Base-by-base conservation (phyloP, 148 eudicot genomes). In the Cornus suecica region DNA sequence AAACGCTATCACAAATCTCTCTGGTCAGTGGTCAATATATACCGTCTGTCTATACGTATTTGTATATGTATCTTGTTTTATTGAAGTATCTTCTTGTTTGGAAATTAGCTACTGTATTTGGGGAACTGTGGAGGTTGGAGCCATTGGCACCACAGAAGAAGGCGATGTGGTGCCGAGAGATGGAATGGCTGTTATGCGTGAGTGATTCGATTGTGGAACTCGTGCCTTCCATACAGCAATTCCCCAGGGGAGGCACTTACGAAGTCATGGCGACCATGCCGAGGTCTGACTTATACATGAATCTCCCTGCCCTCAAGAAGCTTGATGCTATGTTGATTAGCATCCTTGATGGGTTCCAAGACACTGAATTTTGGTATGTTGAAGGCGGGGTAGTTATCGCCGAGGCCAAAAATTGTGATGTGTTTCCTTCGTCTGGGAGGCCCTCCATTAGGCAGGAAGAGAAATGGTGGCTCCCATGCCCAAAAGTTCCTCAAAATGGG, bases 381-480 rank as follows among this genome's bases (percentile, higher is more conserved):
- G 94, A 90, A 65, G 80, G 90, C 41, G 92, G 92, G 23, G 62
- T 82, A 73, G 58, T 82, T 52, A 82, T 81, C 24, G 82, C 88
- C n/a, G 89, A 89, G 51, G 82, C 72, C 42, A 90, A 86, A 74
- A 82, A 83, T 18, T 72, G 77, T 34, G 88, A 89, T 37, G 28
- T 66, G 11, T 79, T 60, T 71, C 74, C 84, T 13, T 26, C 83
- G 1, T 71, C 76, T 28, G 91, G 88, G 30, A 82, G 99, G 72
- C 97, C 91, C n/a, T 91, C 97, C 18, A 85, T 95, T 65, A 81
- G 96, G 70, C 96, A 92, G 83, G 97, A 91, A 80, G 99, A 95
- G 79, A 95, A 95, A 79, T 95, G 99, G 99, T 95, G 99, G 99
- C 85, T 95, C 72, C 99, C 99, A 0, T 90, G 80, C 74, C 99